Base-by-base conservation (phyloP, 2,329 filamentous ascomycete genomes). In the Fusarium marasasianum region DNA sequence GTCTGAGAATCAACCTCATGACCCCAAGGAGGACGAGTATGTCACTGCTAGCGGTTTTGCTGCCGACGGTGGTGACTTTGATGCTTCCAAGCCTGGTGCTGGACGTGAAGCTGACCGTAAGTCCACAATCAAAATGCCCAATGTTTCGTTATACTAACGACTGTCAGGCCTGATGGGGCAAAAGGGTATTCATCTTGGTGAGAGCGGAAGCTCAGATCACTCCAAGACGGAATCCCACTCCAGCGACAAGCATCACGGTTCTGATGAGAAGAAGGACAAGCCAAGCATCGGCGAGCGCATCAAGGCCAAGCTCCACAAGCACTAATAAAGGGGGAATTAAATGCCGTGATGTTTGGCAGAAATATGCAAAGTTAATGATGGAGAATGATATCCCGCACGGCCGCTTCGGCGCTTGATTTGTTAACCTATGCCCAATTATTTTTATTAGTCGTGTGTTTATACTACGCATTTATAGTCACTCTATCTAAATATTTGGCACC, bases 41-140 rank as follows among this genome's bases (percentile, higher is more conserved):
- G 85, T 91, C 71, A 89, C 87, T 81, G 87, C 86, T 29, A 86
- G 85, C 2, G 91, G 91, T 1, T 79, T 92, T 35, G 82, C 84
- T 40, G 89, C 90, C 22, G 91, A 94, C 44, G 91, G 91, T 2
- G 91, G 91, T 11, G 86, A 93, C 75, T 92, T 93, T 78, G 91
- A 93, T 76, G 90, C 89, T 8, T 83, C 86, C 13, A 87, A 87
- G 67, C 87, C 91, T 1, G 91, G 91, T 17, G 92, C 92, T 17
- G 91, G 90, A 7, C 83, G 81, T 41, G 92, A 94, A 80, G 91
- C 91, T 69, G 90, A 92, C 74, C 87, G 92, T 91, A 81, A 82
- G 87, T 85, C 38, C 24, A 40, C 47, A 20, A 11, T 31, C 13
- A 6, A 17, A 14, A 24, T 26, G 15, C 31, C 15, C 40, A 20